Evolutionary conservation across 2,329 filamentous ascomycete species (phyloP), one percentile per base, ranked within the genome.

Genomic region (Verticillium albo-atrum): DNA sequence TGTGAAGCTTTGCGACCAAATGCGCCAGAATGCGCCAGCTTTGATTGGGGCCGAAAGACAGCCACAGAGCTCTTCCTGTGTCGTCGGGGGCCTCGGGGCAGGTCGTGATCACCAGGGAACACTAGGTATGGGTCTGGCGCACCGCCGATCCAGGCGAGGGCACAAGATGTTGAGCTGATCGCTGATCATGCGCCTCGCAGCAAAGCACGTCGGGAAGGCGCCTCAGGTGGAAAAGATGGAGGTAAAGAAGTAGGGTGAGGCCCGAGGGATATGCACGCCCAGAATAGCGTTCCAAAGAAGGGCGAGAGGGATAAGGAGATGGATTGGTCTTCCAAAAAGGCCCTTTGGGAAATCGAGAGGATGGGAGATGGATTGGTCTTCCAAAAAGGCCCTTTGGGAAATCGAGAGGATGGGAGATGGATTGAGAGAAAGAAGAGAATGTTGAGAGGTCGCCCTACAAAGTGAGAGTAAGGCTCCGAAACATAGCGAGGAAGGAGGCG

Each of bases 291-390:
- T 47, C 20, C 42, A 47, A 23, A 47, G 42, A 47, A 23, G n/a
- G 42, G 20, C 14, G 20, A 12, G 7, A 47, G n/a, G n/a, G 35
- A 20, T 42, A 42, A 42, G 17, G 35, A 20, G 35, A n/a, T 42
- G 42, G 17, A 12, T 47, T 9, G 42, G 30, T 32, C 30, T 32
- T 10, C 30, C 30, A 14, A 32, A 14, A 9, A 32, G n/a, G 30
- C 95, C 30, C 30, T 32, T 32, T 32, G 30, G 35, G 14, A 17
- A 42, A 7, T 42, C 14, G n/a, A 1, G 30, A 32, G 30, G 30
- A 32, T 32, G 30, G 30, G 7, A 32, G 30, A 32, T 32, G 30
- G 30, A n/a, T n/a, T n/a, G 12, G 30, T 32, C 6, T 32, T 12
- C 6, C 6, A 37, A 37, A 17, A 17, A 17, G 35, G 35, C 35